Percentiles rank a stretch among this genome's conserved stretches.
phyloP scores from a whole-genome alignment of 768 basidiomycete genomes.

The Suillus subaureus region DNA sequence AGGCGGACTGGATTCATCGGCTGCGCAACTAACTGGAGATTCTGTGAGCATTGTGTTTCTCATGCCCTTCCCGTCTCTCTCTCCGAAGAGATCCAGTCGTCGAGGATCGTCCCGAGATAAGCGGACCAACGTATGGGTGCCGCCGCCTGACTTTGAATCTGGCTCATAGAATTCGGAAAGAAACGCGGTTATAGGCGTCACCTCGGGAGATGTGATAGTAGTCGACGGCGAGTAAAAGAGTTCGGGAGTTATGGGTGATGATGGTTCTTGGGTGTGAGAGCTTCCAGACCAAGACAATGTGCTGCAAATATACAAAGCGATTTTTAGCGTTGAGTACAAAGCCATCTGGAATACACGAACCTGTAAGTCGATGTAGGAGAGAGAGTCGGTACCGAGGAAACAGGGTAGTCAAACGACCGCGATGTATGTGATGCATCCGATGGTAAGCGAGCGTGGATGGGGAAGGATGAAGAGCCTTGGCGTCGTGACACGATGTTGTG shows the following conservation, averaged over 20 bases:
- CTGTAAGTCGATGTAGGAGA: conserved; percentile 30
- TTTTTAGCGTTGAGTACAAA: not conserved
- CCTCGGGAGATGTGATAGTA: conserved; percentile 17
- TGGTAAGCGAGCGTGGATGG: not conserved
- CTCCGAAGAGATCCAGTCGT: not conserved
- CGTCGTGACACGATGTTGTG: not conserved
- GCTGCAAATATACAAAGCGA: conserved; percentile 6
- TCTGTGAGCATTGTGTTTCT: not conserved
- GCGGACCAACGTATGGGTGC: not conserved
- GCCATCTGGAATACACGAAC: conserved; percentile 15
- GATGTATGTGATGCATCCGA: conserved; percentile 3
- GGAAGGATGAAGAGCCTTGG: conserved; percentile 1
- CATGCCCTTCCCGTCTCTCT: conserved; percentile 1
- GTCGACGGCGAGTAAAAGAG: conserved; percentile 12
- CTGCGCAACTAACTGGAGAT: not conserved
- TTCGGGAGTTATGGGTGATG: conserved; percentile 25
- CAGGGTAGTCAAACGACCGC: conserved; percentile 2
- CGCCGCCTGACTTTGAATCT: not conserved
- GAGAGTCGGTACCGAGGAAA: conserved; percentile 19
- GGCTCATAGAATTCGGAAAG: conserved; percentile 15
- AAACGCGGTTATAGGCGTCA: conserved; percentile 10
- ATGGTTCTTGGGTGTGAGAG: conserved; percentile 15
- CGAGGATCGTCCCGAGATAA: not conserved
- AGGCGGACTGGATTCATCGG: not conserved
- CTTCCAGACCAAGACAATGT: conserved; percentile 18